phyloP scores from a whole-genome alignment of 140 eudicot genomes.

The Anethum foeniculum region DNA sequence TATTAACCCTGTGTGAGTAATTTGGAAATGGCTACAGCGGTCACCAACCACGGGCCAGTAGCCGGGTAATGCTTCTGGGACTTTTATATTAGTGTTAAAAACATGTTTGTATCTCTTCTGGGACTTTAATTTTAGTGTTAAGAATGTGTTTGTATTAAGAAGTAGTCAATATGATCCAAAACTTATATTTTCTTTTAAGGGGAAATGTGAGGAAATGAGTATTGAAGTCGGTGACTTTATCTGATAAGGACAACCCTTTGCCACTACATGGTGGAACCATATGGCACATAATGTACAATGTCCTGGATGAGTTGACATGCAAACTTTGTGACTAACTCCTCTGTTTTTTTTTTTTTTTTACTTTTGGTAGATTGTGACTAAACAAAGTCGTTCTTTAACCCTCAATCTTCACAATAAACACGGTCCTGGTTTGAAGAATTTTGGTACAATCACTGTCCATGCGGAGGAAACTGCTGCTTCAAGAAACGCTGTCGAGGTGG shows the following conservation, averaged over 20 bases:
- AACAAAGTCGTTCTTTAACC: slow-evolving; percentile 49
- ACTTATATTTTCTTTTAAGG: background rate
- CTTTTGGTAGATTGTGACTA: slow-evolving; percentile 67
- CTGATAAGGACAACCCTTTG: background rate
- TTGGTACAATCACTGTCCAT: slow-evolving; percentile 62
- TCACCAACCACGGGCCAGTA: background rate
- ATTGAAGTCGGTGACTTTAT: background rate
- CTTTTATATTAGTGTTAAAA: background rate
- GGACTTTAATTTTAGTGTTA: background rate
- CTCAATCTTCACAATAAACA: slow-evolving; percentile 46
- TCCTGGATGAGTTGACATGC: background rate
- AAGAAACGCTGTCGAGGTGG: slow-evolving; percentile 64
- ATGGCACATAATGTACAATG: background rate
- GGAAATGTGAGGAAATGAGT: background rate
- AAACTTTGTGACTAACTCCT: background rate
- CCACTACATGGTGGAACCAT: background rate
- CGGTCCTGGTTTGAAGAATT: slow-evolving; percentile 32
- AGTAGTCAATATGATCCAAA: background rate
- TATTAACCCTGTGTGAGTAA: background rate
- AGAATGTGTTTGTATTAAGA: background rate
- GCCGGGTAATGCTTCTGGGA: background rate
- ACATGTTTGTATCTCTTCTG: background rate
- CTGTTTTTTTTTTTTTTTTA: background rate
- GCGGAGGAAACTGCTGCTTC: slow-evolving; percentile 92
- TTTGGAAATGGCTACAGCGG: background rate